Evolutionary conservation across 1,284 basidiomycete species (phyloP).

Genomic region (Pisolithus thermaeus): DNA sequence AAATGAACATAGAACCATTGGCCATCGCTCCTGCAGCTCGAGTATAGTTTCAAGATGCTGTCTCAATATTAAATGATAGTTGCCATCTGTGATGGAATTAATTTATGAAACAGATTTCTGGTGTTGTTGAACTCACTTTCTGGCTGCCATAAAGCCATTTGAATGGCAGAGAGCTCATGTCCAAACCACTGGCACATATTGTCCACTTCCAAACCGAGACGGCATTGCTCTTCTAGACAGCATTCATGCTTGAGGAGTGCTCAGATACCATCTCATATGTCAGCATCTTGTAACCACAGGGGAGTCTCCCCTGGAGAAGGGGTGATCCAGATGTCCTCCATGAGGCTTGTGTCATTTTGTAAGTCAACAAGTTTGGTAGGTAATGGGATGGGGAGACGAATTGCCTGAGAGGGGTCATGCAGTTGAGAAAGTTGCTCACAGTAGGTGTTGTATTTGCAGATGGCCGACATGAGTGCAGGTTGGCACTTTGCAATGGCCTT

Average conservation of each 20-base stretch:
- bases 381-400: slow-evolving; percentile 30
- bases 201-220: slow-evolving; percentile 16
- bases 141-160: slow-evolving; percentile 7
- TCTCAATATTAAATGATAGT: slow-evolving; percentile 5
- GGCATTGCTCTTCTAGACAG: slow-evolving; percentile 23
- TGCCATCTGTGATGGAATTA: slow-evolving; percentile 1
- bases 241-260: slow-evolving; percentile 25
- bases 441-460: slow-evolving; percentile 23
- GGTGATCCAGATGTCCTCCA: slow-evolving; percentile 37
- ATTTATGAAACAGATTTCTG: not conserved
- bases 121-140: slow-evolving; percentile 4
- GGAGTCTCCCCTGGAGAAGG: slow-evolving; percentile 15
- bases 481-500: slow-evolving; percentile 19
- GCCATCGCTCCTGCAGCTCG: slow-evolving; percentile 9
- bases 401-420: slow-evolving; percentile 18
- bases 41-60: slow-evolving; percentile 2
- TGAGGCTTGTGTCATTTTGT: slow-evolving; percentile 23
- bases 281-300: slow-evolving; percentile 30
- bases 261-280: slow-evolving; percentile 28
- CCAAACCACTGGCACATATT: slow-evolving; percentile 11
- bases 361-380: slow-evolving; percentile 25
- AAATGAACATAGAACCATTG: slow-evolving; percentile 7
- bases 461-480: slow-evolving; percentile 27
- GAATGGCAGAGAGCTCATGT: slow-evolving; percentile 12
- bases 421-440: slow-evolving; percentile 24